Conservation (phyloP, 305 asterid genomes). For the Solanum hybrid region DNA sequence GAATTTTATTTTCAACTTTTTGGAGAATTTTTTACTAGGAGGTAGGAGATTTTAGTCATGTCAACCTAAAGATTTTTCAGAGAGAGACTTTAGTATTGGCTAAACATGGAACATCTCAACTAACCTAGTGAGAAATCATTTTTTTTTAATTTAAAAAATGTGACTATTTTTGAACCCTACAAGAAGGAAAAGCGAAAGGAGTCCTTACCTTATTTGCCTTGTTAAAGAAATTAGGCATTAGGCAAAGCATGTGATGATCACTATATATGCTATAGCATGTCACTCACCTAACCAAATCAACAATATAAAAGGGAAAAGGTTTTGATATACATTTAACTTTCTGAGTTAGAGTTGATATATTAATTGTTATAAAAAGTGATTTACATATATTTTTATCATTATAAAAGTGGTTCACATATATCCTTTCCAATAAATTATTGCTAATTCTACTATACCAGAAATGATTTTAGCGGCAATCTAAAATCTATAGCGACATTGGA, state of each 20-base stretch:
- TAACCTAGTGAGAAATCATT: not conserved
- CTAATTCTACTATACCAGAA: not conserved
- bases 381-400: no score
- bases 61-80: not conserved
- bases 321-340: not conserved
- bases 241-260: not conserved
- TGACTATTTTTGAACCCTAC: not conserved
- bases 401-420: no score
- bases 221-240: not conserved
- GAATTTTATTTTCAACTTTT: not conserved
- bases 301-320: not conserved
- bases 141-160: not conserved
- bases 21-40: not conserved
- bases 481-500: no score
- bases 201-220: not conserved
- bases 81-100: not conserved
- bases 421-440: accelerated
- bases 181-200: not conserved
- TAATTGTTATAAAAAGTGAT: no score
- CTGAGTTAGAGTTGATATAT: no score
- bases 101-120: not conserved
- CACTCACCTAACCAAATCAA: not conserved
- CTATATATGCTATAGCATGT: not conserved
- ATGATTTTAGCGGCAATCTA: not conserved
- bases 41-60: not conserved